Evolutionary conservation across 768 basidiomycete genomes (phyloP).

Genomic region (Pseudohyphozyma bogoriensis): DNA sequence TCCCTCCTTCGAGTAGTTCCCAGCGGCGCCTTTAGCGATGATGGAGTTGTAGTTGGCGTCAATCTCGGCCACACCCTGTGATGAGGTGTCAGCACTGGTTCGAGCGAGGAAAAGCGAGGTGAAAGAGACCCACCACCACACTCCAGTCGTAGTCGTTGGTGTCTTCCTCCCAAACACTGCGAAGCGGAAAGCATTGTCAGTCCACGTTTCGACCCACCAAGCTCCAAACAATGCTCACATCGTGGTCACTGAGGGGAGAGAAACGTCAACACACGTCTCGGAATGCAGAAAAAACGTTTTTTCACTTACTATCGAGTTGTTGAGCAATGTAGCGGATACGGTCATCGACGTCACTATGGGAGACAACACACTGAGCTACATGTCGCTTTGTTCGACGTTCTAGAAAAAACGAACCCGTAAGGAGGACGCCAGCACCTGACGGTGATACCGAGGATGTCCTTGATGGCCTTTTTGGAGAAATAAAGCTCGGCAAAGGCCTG

Average conservation of each 20-base stretch:
- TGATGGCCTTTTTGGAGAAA: conserved; percentile 20
- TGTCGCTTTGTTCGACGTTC: no score
- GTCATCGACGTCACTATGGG: conserved; percentile 31
- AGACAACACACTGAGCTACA: no score
- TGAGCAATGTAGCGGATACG: conserved; percentile 32
- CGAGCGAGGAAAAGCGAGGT: no score
- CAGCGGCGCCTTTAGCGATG: no score
- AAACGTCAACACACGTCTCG: no score
- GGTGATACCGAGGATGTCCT: conserved; percentile 26
- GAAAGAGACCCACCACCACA: no score
- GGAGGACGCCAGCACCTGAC: conserved; percentile 28
- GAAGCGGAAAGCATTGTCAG: neutral
- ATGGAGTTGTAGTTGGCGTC: conserved; percentile 36
- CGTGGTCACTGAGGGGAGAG: no score
- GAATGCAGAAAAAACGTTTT: no score
- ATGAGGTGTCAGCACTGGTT: neutral
- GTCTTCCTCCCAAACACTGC: no score
- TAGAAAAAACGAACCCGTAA: conserved; percentile 1
- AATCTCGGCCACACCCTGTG: conserved; percentile 20
- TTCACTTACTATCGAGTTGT: conserved; percentile 26
- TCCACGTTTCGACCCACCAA: no score
- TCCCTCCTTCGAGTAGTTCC: no score
- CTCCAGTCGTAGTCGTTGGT: no score
- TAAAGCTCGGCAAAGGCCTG: conserved; percentile 39
- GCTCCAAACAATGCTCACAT: conserved; percentile 17